phyloP scores from a whole-genome alignment of 768 basidiomycete species.

The Sistotremastrum niveocremeum region DNA sequence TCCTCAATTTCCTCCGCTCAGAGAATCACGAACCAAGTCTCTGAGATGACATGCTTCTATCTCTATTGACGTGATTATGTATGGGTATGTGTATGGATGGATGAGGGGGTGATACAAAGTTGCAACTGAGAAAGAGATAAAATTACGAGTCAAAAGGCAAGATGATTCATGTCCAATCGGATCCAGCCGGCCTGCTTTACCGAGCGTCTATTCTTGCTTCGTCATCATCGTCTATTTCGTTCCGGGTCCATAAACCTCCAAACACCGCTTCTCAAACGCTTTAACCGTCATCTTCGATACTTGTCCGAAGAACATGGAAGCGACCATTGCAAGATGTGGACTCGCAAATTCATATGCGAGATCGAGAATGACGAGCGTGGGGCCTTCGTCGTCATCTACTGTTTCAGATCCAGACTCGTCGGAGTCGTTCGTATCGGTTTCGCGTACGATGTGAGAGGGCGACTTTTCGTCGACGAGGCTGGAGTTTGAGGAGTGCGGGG shows the following conservation, averaged over 20 bases:
- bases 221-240: not conserved
- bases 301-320: constrained; percentile 73
- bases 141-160: too few species aligned
- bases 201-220: not conserved
- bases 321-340: constrained; percentile 74
- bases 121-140: too few species aligned
- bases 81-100: too few species aligned
- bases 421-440: constrained; percentile 14
- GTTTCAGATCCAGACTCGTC: not conserved
- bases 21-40: too few species aligned
- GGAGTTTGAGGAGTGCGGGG: constrained; percentile 22
- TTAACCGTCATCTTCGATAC: constrained; percentile 82
- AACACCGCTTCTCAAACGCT: constrained; percentile 82
- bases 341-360: constrained; percentile 79
- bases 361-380: constrained; percentile 78
- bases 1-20: too few species aligned
- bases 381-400: constrained; percentile 17
- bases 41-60: too few species aligned
- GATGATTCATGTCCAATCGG: too few species aligned
- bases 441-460: constrained; percentile 73
- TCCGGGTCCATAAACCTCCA: constrained; percentile 50
- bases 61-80: too few species aligned
- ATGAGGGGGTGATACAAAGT: too few species aligned
- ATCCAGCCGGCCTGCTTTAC: too few species aligned
- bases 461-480: constrained; percentile 15